Conservation (phyloP, 2,329 filamentous ascomycete genomes). For the Cryoendolithus antarcticus region DNA sequence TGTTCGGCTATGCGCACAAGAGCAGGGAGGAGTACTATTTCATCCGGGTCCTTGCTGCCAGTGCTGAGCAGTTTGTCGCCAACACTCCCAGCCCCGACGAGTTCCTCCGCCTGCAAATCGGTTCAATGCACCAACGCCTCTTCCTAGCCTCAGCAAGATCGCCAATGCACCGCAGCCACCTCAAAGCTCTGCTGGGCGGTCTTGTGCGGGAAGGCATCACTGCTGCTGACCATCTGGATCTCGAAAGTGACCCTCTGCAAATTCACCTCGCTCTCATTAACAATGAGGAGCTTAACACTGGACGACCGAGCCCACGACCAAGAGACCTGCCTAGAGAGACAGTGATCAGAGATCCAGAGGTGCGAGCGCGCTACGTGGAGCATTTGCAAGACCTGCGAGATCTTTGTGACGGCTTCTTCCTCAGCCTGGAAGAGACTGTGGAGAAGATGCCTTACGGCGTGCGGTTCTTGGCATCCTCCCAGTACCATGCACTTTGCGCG, state of each 20-base stretch:
- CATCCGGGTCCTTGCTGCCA: conserved; percentile 71
- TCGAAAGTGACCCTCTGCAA: conserved; percentile 94
- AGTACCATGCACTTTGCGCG: conserved; percentile 63
- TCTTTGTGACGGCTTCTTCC: conserved; percentile 83
- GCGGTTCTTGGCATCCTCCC: conserved; percentile 75
- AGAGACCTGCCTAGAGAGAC: conserved; percentile 80
- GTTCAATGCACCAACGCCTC: conserved; percentile 86
- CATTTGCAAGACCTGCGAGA: conserved; percentile 88
- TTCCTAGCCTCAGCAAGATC: conserved; percentile 80
- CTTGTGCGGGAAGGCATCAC: conserved; percentile 86
- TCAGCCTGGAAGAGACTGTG: conserved; percentile 67
- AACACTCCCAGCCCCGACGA: conserved; percentile 63
- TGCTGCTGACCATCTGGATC: conserved; percentile 77
- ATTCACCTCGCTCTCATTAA: conserved; percentile 94
- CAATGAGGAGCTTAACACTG: conserved; percentile 91
- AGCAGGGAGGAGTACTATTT: conserved; percentile 93
- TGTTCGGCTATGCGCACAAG: conserved; percentile 97
- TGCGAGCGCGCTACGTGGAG: conserved; percentile 81
- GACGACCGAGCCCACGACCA: conserved; percentile 65
- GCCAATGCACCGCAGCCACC: conserved; percentile 81
- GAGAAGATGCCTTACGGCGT: conserved; percentile 88
- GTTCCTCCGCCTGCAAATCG: conserved; percentile 59
- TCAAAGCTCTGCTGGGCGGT: conserved; percentile 73
- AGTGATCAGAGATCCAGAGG: conserved; percentile 92
- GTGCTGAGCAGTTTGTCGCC: conserved; percentile 77